These are phyloP conservation scores for Prinsepia uniflora DNA, from an alignment of 306 rosid species.

Conservation along the genomic window DNA sequence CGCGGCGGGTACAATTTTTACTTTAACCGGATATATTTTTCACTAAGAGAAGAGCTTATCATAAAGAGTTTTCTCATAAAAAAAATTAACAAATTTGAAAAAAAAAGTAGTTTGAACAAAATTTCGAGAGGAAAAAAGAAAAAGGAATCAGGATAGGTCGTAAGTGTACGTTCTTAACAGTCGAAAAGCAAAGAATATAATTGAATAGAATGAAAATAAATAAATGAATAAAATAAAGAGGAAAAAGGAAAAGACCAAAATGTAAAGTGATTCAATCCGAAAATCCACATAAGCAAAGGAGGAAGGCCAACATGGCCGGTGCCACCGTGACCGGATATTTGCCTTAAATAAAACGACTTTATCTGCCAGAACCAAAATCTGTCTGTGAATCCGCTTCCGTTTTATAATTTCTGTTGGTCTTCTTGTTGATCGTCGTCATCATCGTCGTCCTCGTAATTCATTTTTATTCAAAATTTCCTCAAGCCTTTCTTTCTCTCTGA, in stretches of 20 bases:
- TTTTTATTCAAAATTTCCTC: conserved; percentile 11
- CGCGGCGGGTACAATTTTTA: too few species aligned
- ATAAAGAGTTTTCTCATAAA: too few species aligned
- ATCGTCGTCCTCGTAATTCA: conserved; percentile 23
- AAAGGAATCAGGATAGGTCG: background rate
- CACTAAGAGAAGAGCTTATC: too few species aligned
- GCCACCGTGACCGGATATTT: conserved; percentile 47
- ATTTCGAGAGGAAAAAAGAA: background rate
- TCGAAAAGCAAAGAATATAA: background rate
- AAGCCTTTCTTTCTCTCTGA: conserved; percentile 14
- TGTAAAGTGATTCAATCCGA: conserved; percentile 6
- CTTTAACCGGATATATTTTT: too few species aligned
- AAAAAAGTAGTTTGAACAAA: background rate
- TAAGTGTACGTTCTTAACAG: background rate
- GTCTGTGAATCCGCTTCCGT: background rate
- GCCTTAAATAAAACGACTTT: conserved; percentile 59
- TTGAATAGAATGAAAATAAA: background rate
- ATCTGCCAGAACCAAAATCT: conserved; percentile 11
- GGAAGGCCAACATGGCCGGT: conserved; percentile 48
- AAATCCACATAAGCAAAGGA: conserved; percentile 15
- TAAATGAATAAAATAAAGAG: background rate
- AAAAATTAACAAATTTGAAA: too few species aligned
- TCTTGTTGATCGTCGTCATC: conserved; percentile 22
- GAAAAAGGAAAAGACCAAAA: background rate
- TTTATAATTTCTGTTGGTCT: background rate